A percentile compares a stretch with the other conserved stretches of the same genome.
Conservation (phyloP, 2,329 filamentous ascomycete genomes). For the Kalmusia sp. region DNA sequence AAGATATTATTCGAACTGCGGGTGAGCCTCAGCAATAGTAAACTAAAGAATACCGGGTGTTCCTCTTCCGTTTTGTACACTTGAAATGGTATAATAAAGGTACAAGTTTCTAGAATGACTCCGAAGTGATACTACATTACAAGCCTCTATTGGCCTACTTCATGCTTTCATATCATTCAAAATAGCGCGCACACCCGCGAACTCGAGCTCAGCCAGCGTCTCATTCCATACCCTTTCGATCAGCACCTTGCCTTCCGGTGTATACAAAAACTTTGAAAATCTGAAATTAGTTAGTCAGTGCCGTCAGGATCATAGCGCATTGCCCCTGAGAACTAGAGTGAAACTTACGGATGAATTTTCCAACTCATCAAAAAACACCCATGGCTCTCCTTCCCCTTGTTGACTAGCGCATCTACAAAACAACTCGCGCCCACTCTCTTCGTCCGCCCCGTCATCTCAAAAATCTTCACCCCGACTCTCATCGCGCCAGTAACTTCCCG, state of each 20-base stretch:
- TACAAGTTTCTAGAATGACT: too few species aligned
- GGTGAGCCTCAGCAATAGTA: too few species aligned
- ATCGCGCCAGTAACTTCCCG: constrained; percentile 28
- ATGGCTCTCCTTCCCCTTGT: constrained; percentile 59
- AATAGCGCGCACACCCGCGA: constrained; percentile 1
- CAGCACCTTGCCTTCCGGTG: constrained; percentile 4
- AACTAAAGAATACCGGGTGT: too few species aligned
- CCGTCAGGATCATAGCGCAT: not conserved
- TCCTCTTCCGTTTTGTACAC: too few species aligned
- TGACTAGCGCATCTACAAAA: constrained; percentile 56
- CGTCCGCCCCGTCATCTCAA: constrained; percentile 30
- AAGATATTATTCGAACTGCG: too few species aligned
- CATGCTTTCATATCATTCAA: too few species aligned
- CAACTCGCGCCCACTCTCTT: constrained; percentile 53
- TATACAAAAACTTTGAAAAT: constrained; percentile 9
- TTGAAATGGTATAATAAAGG: too few species aligned
- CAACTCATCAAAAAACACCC: constrained; percentile 60
- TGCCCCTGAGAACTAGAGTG: not conserved
- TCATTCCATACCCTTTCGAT: constrained; percentile 14
- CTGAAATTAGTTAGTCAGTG: constrained; percentile 6
- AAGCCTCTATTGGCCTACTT: too few species aligned
- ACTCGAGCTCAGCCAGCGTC: constrained; percentile 13
- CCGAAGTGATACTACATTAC: too few species aligned
- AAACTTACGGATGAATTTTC: constrained; percentile 54
- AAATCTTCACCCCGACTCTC: constrained; percentile 18